Evolutionary conservation across 768 basidiomycete genomes (phyloP).

Genomic region (Hypholoma sublateritium): DNA sequence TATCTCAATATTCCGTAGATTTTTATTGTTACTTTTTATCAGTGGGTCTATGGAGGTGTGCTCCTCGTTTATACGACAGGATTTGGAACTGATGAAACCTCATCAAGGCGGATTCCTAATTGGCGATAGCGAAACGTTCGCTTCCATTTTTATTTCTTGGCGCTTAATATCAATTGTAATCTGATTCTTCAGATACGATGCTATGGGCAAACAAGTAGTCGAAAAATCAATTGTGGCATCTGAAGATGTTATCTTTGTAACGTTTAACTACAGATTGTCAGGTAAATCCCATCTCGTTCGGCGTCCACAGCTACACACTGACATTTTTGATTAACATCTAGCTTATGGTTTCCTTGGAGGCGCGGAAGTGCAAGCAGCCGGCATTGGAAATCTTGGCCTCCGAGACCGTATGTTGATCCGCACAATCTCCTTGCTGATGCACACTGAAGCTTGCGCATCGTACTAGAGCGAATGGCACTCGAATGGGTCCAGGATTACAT

Average conservation of each 20-base stretch:
- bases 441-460: background rate
- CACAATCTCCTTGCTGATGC: background rate
- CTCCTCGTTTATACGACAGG: background rate
- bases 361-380: constrained; percentile 37
- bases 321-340: constrained; percentile 17
- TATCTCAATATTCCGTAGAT: too few relatives aligned
- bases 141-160: background rate
- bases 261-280: constrained; percentile 19
- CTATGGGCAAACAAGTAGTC: constrained; percentile 11
- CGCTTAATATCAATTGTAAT: background rate
- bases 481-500: constrained; percentile 67
- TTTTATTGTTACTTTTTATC: too few relatives aligned
- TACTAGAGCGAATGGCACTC: constrained; percentile 50
- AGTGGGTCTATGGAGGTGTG: too few relatives aligned
- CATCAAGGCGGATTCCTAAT: constrained; percentile 14
- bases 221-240: constrained; percentile 15
- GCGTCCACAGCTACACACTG: background rate
- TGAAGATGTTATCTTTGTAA: constrained; percentile 20
- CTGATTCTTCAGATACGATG: constrained; percentile 8
- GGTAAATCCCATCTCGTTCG: background rate
- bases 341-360: constrained; percentile 43
- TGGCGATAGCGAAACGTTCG: constrained; percentile 11
- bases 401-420: constrained; percentile 39
- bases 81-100: constrained; percentile 8
- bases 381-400: constrained; percentile 49